Evolutionary conservation across 2,329 filamentous ascomycete species (phyloP).

Genomic region (Fusarium sp.): DNA sequence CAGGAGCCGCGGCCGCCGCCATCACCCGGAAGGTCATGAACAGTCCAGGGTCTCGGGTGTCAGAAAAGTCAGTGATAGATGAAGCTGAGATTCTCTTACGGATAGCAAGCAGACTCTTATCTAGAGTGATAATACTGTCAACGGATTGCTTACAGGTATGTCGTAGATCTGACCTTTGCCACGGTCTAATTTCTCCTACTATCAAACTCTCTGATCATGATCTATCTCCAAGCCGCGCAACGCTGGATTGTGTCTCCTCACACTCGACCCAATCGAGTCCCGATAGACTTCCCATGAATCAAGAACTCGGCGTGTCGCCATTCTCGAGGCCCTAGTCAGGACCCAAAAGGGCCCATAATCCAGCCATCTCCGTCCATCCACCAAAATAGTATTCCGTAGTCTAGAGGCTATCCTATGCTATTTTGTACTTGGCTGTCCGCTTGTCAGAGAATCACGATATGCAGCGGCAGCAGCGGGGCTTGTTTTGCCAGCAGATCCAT

Average conservation of each 20-base stretch:
- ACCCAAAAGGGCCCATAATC: constrained; percentile 36
- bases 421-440: constrained; percentile 32
- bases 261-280: constrained; percentile 31
- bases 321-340: constrained; percentile 28
- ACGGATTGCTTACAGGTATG: background rate
- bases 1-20: constrained; percentile 34
- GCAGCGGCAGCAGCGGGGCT: constrained; percentile 48
- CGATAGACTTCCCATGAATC: constrained; percentile 35
- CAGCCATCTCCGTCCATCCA: constrained; percentile 37
- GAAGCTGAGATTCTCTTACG: background rate
- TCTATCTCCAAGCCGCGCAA: background rate
- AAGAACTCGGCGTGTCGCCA: constrained; percentile 37
- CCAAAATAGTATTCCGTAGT: constrained; percentile 30
- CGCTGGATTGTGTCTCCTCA: background rate
- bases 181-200: background rate
- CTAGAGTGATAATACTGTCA: background rate
- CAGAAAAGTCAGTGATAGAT: constrained; percentile 2
- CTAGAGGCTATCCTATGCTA: constrained; percentile 15
- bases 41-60: constrained; percentile 14
- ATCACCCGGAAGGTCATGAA: constrained; percentile 30
- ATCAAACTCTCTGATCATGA: background rate
- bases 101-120: background rate
- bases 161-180: background rate
- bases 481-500: constrained; percentile 46
- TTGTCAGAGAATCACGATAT: constrained; percentile 44